These are phyloP conservation scores for Grosmannia serpens DNA, from an alignment of 2,329 filamentous ascomycete species.

Conservation along the genomic window DNA sequence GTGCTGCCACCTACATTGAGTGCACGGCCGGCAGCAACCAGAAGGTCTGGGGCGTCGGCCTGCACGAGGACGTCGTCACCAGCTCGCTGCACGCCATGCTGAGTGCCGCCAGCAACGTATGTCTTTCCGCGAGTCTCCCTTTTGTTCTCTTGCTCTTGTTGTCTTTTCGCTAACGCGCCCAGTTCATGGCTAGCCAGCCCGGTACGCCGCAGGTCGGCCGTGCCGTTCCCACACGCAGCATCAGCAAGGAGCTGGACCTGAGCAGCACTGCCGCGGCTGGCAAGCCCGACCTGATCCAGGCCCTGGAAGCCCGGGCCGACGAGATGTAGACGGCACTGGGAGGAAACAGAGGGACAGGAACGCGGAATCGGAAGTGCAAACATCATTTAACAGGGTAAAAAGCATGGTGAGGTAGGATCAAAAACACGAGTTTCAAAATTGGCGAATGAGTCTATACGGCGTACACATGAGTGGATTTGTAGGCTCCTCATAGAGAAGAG, in stretches of 20 bases:
- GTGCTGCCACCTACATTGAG: slow-evolving; percentile 93
- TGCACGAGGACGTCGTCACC: slow-evolving; percentile 87
- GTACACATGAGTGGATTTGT: too few relatives aligned
- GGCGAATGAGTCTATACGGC: too few relatives aligned
- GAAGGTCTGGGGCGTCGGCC: slow-evolving; percentile 81
- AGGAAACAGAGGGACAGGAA: background rate
- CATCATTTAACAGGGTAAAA: too few relatives aligned
- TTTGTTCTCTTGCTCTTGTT: background rate
- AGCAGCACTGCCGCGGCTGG: slow-evolving; percentile 11
- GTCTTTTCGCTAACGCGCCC: slow-evolving; percentile 3
- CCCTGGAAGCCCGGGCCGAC: slow-evolving; percentile 22
- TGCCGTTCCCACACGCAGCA: slow-evolving; percentile 39
- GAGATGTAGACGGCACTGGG: slow-evolving; percentile 11
- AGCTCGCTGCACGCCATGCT: slow-evolving; percentile 78
- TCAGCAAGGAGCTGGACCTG: slow-evolving; percentile 24
- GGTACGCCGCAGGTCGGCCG: slow-evolving; percentile 44
- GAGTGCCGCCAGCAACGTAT: slow-evolving; percentile 75
- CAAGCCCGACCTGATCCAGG: slow-evolving; percentile 17
- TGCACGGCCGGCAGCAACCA: slow-evolving; percentile 58
- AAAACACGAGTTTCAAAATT: too few relatives aligned
- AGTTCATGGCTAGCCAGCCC: slow-evolving; percentile 64
- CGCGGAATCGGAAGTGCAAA: too few relatives aligned
- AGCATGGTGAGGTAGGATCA: too few relatives aligned
- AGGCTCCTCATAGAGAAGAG: too few relatives aligned
- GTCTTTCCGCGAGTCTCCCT: slow-evolving; percentile 25